Conservation (phyloP, 371 early-diverging fungal genomes). For the Mucor plumbeus region DNA sequence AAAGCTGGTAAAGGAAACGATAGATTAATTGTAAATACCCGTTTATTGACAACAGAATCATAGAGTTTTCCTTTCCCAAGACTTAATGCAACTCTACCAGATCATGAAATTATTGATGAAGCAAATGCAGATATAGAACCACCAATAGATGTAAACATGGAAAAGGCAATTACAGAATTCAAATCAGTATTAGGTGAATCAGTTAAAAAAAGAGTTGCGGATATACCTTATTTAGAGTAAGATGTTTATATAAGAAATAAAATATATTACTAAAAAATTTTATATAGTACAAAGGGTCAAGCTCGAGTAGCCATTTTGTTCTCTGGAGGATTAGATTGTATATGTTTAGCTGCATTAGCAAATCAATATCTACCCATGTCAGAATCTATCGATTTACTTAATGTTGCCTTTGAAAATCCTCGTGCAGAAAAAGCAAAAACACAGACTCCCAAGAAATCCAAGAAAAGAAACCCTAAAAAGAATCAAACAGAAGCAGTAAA, state of each 20-base stretch:
- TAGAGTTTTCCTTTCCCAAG: conserved; percentile 57
- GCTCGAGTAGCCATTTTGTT: conserved; percentile 86
- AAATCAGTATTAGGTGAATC: conserved; percentile 53
- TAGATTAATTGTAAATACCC: too few relatives aligned
- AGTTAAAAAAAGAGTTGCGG: conserved; percentile 60
- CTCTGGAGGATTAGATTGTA: conserved; percentile 96
- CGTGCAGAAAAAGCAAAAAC: conserved; percentile 56
- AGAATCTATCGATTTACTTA: conserved; percentile 90
- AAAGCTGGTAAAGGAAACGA: neutral
- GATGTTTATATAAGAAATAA: neutral
- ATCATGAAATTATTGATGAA: conserved; percentile 2
- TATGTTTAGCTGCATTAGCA: conserved; percentile 81
- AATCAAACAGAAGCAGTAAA: conserved; percentile 15
- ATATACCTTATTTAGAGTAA: conserved; percentile 60
- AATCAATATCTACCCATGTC: conserved; percentile 67
- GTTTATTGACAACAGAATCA: neutral
- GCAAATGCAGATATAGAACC: conserved; percentile 33
- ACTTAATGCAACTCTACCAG: conserved; percentile 51
- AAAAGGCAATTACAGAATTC: conserved; percentile 42
- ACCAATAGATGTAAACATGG: conserved; percentile 34
- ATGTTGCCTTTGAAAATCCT: conserved; percentile 96
- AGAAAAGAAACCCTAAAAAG: conserved; percentile 22
- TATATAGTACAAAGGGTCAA: conserved; percentile 12
- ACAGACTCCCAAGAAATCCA: conserved; percentile 20
- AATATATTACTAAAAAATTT: neutral